A percentile compares a stretch with the other conserved stretches of the same genome.
phyloP scores from a whole-genome alignment of 768 basidiomycete genomes.

The Tylopilus sp. region DNA sequence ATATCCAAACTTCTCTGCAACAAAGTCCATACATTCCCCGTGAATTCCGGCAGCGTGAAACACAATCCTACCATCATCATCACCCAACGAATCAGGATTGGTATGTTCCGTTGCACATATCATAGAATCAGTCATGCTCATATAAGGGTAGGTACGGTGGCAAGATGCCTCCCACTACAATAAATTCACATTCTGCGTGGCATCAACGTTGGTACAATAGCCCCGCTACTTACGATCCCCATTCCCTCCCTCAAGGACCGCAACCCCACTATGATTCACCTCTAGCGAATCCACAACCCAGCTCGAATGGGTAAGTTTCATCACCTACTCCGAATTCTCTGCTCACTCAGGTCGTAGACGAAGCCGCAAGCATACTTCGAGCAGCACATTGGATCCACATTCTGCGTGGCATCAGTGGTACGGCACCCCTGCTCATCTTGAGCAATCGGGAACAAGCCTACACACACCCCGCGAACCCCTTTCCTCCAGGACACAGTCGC shows the following conservation, averaged over 20 bases:
- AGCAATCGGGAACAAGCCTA: constrained; percentile 26
- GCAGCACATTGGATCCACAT: constrained; percentile 12
- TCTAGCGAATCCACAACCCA: constrained; percentile 2
- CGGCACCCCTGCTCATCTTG: constrained; percentile 6
- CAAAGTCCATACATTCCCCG: constrained; percentile 30
- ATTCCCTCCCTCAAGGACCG: constrained; percentile 6
- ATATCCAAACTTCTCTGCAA: constrained; percentile 8
- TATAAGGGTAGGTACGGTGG: not conserved
- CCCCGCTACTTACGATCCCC: constrained; percentile 29
- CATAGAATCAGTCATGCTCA: not conserved
- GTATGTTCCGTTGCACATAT: not conserved
- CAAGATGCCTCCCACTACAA: not conserved
- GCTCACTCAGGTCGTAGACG: not conserved
- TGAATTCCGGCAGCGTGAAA: constrained; percentile 13
- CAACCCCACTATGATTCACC: constrained; percentile 7
- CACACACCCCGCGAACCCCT: constrained; percentile 27
- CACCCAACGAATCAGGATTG: not conserved
- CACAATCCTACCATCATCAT: constrained; percentile 4
- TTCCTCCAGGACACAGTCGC: not conserved
- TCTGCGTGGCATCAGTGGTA: constrained; percentile 4
- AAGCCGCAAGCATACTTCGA: not conserved
- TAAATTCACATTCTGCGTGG: constrained; percentile 1
- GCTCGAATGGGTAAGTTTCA: not conserved
- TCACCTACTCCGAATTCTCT: not conserved
- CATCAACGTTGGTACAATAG: not conserved